Evolutionary conservation across 2,329 filamentous ascomycete species (phyloP).

Genomic region (Hawksworthiomyces lignivorus): DNA sequence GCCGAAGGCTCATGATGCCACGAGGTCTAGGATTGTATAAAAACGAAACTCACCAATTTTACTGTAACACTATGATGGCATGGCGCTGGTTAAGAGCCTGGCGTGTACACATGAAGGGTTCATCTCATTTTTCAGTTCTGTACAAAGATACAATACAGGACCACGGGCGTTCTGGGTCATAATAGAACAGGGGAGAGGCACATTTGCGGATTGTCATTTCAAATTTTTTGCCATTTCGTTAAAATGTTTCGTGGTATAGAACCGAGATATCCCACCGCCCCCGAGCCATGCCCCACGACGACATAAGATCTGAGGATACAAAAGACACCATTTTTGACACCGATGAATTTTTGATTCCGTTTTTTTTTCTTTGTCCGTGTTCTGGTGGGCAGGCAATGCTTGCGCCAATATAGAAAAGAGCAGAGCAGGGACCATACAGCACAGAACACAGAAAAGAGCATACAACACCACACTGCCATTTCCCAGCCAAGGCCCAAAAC

Average conservation of each 20-base stretch:
- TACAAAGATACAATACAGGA: no score
- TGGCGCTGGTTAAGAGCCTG: no score
- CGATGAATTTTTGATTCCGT: not conserved
- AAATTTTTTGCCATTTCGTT: slow-evolving; percentile 9
- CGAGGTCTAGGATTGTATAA: no score
- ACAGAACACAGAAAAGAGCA: slow-evolving; percentile 1
- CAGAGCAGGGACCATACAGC: not conserved
- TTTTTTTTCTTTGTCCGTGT: not conserved
- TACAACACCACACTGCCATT: slow-evolving; percentile 5
- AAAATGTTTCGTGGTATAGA: slow-evolving; percentile 7
- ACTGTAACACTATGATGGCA: no score
- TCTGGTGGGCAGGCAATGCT: no score
- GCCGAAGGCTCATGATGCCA: no score
- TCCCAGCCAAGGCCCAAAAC: not conserved
- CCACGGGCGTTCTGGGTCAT: no score
- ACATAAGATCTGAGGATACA: slow-evolving; percentile 1
- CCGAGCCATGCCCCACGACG: not conserved
- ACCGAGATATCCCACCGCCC: no score
- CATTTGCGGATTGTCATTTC: slow-evolving; percentile 5
- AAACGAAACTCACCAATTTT: no score
- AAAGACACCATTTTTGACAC: slow-evolving; percentile 8
- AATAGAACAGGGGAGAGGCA: no score
- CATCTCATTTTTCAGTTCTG: no score
- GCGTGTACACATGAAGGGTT: no score
- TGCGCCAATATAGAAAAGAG: not conserved